phyloP scores from a whole-genome alignment of 306 rosid species.

The Casuarina glauca region DNA sequence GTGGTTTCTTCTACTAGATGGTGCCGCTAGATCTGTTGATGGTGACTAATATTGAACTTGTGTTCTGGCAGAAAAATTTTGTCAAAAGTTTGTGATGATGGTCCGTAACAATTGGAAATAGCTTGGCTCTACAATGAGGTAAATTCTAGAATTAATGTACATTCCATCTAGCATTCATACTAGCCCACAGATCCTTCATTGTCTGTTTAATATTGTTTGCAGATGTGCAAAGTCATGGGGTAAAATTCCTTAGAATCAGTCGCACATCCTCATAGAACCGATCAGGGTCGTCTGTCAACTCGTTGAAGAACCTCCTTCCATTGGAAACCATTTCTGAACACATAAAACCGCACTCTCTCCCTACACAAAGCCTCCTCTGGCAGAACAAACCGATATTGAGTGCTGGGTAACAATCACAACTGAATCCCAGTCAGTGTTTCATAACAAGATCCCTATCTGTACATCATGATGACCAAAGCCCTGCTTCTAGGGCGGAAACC shows the following conservation, averaged over 20 bases:
- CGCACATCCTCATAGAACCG: conserved; percentile 40
- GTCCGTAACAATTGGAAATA: conserved; percentile 63
- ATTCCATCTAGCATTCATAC: background rate
- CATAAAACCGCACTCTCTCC: conserved; percentile 52
- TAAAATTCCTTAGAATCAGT: conserved; percentile 41
- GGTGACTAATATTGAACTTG: conserved; percentile 16
- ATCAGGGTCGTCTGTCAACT: background rate
- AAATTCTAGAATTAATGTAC: conserved; percentile 2
- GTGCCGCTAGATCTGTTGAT: conserved; percentile 1
- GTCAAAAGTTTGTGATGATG: conserved; percentile 56
- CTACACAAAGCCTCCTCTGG: conserved; percentile 24
- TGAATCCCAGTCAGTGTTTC: conserved; percentile 20
- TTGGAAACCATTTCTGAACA: conserved; percentile 55
- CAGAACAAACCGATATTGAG: conserved; percentile 13
- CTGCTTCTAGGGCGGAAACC: conserved; percentile 27
- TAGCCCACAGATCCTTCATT: background rate
- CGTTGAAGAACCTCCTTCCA: conserved; percentile 34
- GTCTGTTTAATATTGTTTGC: conserved; percentile 17
- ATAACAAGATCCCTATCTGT: conserved; percentile 27
- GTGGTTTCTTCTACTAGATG: too few relatives aligned
- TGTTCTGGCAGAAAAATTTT: conserved; percentile 70
- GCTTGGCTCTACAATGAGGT: conserved; percentile 84
- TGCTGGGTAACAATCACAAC: conserved; percentile 27
- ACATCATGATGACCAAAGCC: conserved; percentile 37
- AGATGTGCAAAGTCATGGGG: conserved; percentile 78